Conservation (phyloP, 1,284 basidiomycete genomes). For the Ganoderma meredithae region DNA sequence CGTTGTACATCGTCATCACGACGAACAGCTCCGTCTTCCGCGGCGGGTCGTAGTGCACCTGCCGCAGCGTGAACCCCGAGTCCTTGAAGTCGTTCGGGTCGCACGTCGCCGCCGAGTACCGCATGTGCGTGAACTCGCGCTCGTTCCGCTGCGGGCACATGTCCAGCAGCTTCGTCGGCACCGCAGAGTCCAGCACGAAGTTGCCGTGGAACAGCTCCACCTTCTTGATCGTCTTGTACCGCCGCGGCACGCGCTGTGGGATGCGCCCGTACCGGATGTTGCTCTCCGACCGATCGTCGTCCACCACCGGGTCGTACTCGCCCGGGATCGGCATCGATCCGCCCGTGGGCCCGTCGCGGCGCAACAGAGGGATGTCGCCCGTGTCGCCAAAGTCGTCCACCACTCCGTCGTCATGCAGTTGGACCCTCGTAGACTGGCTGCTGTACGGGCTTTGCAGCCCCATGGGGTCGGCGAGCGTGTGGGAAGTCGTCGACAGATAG, state of each 20-base stretch:
- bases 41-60: slow-evolving; percentile 83
- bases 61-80: slow-evolving; percentile 83
- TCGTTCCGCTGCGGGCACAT: slow-evolving; percentile 80
- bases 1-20: slow-evolving; percentile 84
- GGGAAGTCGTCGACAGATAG: slow-evolving; percentile 29
- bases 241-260: slow-evolving; percentile 84
- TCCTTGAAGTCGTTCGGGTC: slow-evolving; percentile 90
- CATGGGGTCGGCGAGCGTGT: slow-evolving; percentile 30
- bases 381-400: slow-evolving; percentile 49
- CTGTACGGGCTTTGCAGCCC: slow-evolving; percentile 35
- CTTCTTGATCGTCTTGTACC: slow-evolving; percentile 92
- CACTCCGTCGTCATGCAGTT: slow-evolving; percentile 52
- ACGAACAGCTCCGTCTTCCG: slow-evolving; percentile 86
- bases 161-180: slow-evolving; percentile 86
- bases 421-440: slow-evolving; percentile 23
- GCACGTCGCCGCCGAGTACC: slow-evolving; percentile 92
- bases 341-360: slow-evolving; percentile 49
- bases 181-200: slow-evolving; percentile 86
- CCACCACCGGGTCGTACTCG: slow-evolving; percentile 49
- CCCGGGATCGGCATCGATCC: slow-evolving; percentile 48
- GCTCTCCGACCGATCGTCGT: slow-evolving; percentile 49
- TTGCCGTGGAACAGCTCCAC: slow-evolving; percentile 93
- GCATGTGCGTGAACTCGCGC: slow-evolving; percentile 94
- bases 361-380: slow-evolving; percentile 72
- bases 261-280: slow-evolving; percentile 86